Evolutionary conservation across 306 rosid genomes (phyloP), one percentile per base, ranked within the genome.

Genomic region (Trifolium subterraneum): DNA sequence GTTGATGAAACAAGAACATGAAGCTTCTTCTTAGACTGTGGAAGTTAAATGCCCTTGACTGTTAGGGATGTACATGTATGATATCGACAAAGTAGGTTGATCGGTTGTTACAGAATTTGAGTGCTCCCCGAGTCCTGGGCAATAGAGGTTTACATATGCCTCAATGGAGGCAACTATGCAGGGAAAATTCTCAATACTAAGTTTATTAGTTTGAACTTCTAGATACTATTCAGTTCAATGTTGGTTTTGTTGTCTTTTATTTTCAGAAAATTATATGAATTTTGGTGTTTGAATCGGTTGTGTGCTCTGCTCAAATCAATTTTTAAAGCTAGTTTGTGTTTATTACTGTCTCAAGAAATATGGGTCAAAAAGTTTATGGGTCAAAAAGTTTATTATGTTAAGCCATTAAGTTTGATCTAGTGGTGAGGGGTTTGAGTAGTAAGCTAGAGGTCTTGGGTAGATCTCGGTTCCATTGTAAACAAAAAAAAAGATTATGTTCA

Each of bases 51-150:
- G 77, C 55, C 31, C 68, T 52, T 54, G 61, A 74, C 48, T 61
- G 36, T 67, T 66, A 54, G 13, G 33, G 18, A 19, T 70, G 35
- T 50, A 70, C 69, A 71, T 74, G 81, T 79, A 74, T 65, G 61
- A 79, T 79, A 62, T 54, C 61, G 74, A 52, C 74, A 62, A 73
- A 68, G 29, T 76, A 83, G 75, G 73, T 50, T 70, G 71, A 74
- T 56, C 61, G 13, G 73, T 41, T 1, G 13, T 63, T 69, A 25
- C 52, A 22, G 50, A 74, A 41, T 56, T 36, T 70, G 56, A 61
- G 59, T 63, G 74, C 64, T 78, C 75, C 29, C 62, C 9, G 78
- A 48, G 27, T n/a, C 18, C 18, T 66, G 61, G 71, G 70, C 29
- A 29, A 58, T 74, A 48, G 50, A 68, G 55, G n/a, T 68, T 22